Conservation (phyloP, 2,329 filamentous ascomycete species). For the Fusarium palustre region DNA sequence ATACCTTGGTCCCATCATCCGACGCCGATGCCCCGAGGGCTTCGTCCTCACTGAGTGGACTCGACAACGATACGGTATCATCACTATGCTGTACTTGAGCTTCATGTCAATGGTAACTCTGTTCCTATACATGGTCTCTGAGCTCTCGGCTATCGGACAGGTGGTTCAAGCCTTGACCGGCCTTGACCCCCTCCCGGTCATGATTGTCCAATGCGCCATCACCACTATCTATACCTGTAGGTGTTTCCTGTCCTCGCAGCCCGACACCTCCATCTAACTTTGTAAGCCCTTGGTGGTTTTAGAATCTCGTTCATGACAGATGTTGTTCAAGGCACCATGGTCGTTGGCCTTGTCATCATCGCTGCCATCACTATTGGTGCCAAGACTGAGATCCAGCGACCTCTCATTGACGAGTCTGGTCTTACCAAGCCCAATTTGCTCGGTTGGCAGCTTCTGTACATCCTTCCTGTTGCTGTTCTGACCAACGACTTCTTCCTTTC, state of each 20-base stretch:
- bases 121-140: conserved; percentile 88
- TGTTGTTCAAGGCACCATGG: conserved; percentile 83
- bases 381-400: conserved; percentile 77
- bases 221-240: conserved; percentile 87
- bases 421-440: conserved; percentile 76
- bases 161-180: conserved; percentile 81
- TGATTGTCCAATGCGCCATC: conserved; percentile 81
- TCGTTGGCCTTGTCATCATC: conserved; percentile 78
- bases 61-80: conserved; percentile 77
- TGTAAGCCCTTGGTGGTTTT: conserved; percentile 79
- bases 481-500: conserved; percentile 91
- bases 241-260: conserved; percentile 30
- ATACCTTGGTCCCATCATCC: conserved; percentile 79
- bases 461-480: conserved; percentile 81
- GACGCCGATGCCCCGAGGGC: conserved; percentile 82
- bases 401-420: conserved; percentile 75
- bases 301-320: conserved; percentile 87
- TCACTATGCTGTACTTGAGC: conserved; percentile 79
- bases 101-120: conserved; percentile 82
- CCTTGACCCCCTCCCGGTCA: conserved; percentile 76
- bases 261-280: neutral
- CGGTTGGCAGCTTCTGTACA: conserved; percentile 88
- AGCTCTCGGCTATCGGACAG: conserved; percentile 84
- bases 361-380: conserved; percentile 82
- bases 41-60: conserved; percentile 90